A percentile compares a stretch with the other conserved stretches of the same genome.
Evolutionary conservation across 768 basidiomycete genomes (phyloP).

Genomic region (Suillus paluster): DNA sequence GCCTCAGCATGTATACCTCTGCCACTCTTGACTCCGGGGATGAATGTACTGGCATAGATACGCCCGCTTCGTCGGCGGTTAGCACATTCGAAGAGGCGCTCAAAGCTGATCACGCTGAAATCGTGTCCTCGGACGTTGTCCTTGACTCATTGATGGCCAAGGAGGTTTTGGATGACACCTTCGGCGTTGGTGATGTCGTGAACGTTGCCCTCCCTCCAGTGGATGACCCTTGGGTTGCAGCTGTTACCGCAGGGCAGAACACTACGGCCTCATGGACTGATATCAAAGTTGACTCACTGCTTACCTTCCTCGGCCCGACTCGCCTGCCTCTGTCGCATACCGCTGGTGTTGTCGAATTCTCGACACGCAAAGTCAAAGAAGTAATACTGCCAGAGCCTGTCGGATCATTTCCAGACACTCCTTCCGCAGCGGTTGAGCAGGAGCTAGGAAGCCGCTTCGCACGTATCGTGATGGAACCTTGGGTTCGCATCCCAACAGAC

Average conservation of each 20-base stretch:
- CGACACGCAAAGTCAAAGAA: slow-evolving; percentile 58
- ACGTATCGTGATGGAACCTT: slow-evolving; percentile 56
- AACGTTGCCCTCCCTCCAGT: slow-evolving; percentile 24
- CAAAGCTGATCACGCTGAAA: slow-evolving; percentile 36
- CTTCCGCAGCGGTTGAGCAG: slow-evolving; percentile 41
- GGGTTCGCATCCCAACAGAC: slow-evolving; percentile 40
- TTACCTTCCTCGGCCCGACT: slow-evolving; percentile 56
- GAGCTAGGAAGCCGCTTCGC: slow-evolving; percentile 47
- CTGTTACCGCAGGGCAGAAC: slow-evolving; percentile 23
- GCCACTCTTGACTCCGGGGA: slow-evolving; percentile 3
- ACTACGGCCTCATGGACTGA: slow-evolving; percentile 37
- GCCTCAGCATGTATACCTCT: slow-evolving; percentile 31
- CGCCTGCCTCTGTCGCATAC: slow-evolving; percentile 61
- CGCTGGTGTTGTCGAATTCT: slow-evolving; percentile 65
- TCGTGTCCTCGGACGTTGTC: slow-evolving; percentile 25
- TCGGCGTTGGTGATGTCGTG: slow-evolving; percentile 20
- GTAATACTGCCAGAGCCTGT: slow-evolving; percentile 41
- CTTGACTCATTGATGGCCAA: slow-evolving; percentile 33
- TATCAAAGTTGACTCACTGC: slow-evolving; percentile 30
- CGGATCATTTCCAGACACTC: not conserved
- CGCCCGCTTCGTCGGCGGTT: slow-evolving; percentile 6
- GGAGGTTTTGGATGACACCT: slow-evolving; percentile 36
- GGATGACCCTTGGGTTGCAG: slow-evolving; percentile 31
- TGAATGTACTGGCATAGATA: not conserved
- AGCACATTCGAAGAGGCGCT: slow-evolving; percentile 44